These are phyloP conservation scores for Trichoderma brevicompactum DNA, from an alignment of 2,329 filamentous ascomycete genomes.

Conservation along the genomic window DNA sequence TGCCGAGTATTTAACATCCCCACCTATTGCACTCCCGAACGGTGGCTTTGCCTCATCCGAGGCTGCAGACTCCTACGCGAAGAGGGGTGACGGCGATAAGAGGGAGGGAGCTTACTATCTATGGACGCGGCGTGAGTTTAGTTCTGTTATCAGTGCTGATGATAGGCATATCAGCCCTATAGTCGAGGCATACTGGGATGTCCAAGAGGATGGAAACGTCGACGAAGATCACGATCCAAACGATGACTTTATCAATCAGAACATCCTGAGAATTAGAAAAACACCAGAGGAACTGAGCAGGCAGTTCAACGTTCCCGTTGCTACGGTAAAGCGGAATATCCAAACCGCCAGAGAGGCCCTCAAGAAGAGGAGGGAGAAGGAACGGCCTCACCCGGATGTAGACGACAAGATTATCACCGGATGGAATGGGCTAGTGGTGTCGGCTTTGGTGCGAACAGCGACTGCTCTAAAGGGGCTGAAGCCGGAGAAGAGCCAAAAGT, in stretches of 20 bases:
- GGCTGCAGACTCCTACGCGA: conserved; percentile 82
- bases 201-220: conserved; percentile 84
- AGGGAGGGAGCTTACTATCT: conserved; percentile 93
- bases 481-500: conserved; percentile 60
- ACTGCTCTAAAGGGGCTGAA: conserved; percentile 67
- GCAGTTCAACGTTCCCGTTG: conserved; percentile 73
- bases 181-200: conserved; percentile 82
- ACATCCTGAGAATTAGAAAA: conserved; percentile 75
- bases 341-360: conserved; percentile 69
- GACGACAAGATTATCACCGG: conserved; percentile 88
- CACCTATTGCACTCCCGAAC: conserved; percentile 66
- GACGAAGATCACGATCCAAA: conserved; percentile 80
- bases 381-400: conserved; percentile 74
- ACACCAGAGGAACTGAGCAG: conserved; percentile 71
- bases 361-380: conserved; percentile 70
- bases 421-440: conserved; percentile 89
- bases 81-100: conserved; percentile 76
- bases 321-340: conserved; percentile 71
- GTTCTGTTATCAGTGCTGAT: conserved; percentile 63
- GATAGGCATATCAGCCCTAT: conserved; percentile 68
- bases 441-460: conserved; percentile 76
- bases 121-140: conserved; percentile 88
- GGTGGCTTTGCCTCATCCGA: conserved; percentile 89
- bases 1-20: conserved; percentile 79
- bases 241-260: conserved; percentile 93